Percentiles rank a stretch among this genome's conserved stretches.
phyloP scores from a whole-genome alignment of 805 yeast genomes.

The Yarrowia sp. region DNA sequence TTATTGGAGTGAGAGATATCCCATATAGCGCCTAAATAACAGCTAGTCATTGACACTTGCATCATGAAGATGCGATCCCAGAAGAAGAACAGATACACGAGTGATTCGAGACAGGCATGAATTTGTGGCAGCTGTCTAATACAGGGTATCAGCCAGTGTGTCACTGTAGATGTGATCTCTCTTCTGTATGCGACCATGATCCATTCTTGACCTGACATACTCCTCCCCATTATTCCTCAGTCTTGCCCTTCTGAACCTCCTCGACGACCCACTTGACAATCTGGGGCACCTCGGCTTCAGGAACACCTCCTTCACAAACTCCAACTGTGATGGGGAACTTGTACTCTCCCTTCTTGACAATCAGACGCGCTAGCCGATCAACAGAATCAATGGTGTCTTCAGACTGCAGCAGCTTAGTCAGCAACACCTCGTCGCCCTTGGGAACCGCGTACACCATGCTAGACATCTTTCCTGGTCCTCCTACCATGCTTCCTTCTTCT shows the following conservation, averaged over 20 bases:
- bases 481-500: background rate
- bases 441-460: conserved; percentile 20
- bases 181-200: no score
- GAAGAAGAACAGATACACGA: no score
- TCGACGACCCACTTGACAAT: conserved; percentile 23
- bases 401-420: conserved; percentile 21
- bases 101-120: no score
- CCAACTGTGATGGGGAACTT: conserved; percentile 28
- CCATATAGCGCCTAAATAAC: no score
- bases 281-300: conserved; percentile 25
- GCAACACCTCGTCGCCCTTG: background rate
- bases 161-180: no score
- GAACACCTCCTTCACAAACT: conserved; percentile 31
- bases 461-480: conserved; percentile 28
- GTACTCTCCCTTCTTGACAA: conserved; percentile 7
- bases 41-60: no score
- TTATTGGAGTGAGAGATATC: no score
- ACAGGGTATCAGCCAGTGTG: no score
- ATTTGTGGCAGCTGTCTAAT: no score
- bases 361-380: conserved; percentile 16
- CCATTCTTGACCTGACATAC: no score
- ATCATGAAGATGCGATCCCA: no score
- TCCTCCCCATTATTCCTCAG: no score
- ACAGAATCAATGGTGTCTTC: conserved; percentile 28
- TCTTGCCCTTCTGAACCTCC: background rate